Evolutionary conservation across 2,329 filamentous ascomycete genomes (phyloP), one percentile per base, ranked within the genome.

Genomic region (Dothideomycetes sp.): DNA sequence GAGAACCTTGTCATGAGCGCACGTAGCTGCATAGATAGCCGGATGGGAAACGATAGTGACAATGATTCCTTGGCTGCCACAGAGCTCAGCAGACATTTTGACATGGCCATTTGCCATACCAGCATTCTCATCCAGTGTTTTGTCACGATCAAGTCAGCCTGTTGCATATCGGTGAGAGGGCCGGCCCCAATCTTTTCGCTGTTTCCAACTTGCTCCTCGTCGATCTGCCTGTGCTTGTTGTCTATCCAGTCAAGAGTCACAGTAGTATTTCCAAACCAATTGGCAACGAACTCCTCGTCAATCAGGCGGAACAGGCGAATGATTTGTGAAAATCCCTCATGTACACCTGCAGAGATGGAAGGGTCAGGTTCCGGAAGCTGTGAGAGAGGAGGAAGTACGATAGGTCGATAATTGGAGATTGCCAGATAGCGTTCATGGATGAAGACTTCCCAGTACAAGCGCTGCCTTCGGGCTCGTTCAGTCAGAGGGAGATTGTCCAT

Each of bases 361-460:
- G 57, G 52, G 45, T 68, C 66, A 38, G 60, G 55, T 32, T 65
- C 62, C 0, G 65, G 65, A 5, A 64, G 52, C 3, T 51, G 51
- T 10, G 54, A 53, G 13, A 67, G 54, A 10, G 63, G 60, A 5
- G 56, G 57, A n/a, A 68, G 50, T 8, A 62, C 61, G 4, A 61
- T 57, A n/a, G 56, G 59, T 4, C 65, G 65, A 30, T 70, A 70
- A 27, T 71, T 65, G 4, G 69, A 58, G 18, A 75, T 67, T 23
- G 68, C 67, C n/a, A 71, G 50, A 50, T 75, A 76, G 12, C 73
- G 65, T 50, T 76, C 73, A 45, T 75, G 71, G 22, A 76, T 70
- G 48, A 69, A 75, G 10, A 64, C 65, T 46, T 73, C 65, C 71
- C 72, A 76, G 51, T 75, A 74, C 1, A 73, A 53, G 3, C 72